phyloP scores from a whole-genome alignment of 1,139 yeast species.

The Suhomyces bolitotheri region DNA sequence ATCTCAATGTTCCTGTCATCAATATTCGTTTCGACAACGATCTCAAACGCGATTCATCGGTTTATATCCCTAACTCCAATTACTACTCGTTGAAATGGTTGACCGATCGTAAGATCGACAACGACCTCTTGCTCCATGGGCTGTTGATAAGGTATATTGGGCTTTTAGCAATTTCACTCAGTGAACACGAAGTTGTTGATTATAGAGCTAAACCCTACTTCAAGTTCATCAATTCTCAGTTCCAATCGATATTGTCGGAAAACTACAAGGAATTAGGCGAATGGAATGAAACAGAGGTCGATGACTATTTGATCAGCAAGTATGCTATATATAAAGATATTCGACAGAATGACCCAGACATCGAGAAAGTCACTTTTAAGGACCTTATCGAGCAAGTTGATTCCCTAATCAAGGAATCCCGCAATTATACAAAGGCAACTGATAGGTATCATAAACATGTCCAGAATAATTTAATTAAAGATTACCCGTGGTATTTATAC shows the following conservation, averaged over 20 bases:
- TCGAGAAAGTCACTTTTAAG: constrained; percentile 20
- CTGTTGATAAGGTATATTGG: constrained; percentile 43
- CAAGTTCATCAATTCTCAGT: constrained; percentile 20
- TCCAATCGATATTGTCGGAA: constrained; percentile 18
- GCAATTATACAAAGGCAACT: constrained; percentile 24
- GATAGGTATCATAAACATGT: constrained; percentile 42
- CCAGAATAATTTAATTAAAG: constrained; percentile 51
- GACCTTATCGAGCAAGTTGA: constrained; percentile 23
- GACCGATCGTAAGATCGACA: constrained; percentile 28
- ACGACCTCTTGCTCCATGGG: constrained; percentile 34
- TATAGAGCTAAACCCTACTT: constrained; percentile 29
- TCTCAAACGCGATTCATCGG: constrained; percentile 28
- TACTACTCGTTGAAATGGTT: constrained; percentile 40
- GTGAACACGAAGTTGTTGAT: constrained; percentile 47
- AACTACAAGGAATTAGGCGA: constrained; percentile 15
- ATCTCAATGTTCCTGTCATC: constrained; percentile 33
- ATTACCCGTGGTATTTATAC: constrained; percentile 70
- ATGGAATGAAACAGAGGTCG: constrained; percentile 28
- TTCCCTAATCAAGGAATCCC: constrained; percentile 25
- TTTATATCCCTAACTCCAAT: constrained; percentile 41
- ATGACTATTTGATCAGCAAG: constrained; percentile 24
- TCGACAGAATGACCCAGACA: constrained; percentile 11
- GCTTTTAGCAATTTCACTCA: constrained; percentile 35
- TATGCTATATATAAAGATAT: constrained; percentile 26
- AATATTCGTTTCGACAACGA: constrained; percentile 39